phyloP scores from a whole-genome alignment of 352 stramenopile species.

The Pythium apleroticum region DNA sequence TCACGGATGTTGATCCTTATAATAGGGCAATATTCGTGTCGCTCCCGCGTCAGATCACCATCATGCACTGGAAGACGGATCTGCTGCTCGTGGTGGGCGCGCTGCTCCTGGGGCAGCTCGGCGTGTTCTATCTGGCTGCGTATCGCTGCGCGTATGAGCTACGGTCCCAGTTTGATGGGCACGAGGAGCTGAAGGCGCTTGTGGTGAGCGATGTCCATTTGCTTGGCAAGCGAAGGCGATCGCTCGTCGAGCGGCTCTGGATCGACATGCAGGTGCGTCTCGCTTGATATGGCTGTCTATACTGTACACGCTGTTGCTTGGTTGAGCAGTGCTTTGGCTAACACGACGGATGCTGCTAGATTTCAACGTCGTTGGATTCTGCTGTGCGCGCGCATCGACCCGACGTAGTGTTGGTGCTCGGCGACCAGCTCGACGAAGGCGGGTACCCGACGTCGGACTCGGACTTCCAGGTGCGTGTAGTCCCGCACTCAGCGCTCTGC shows the following conservation, averaged over 20 bases:
- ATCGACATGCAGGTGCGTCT: slow-evolving; percentile 63
- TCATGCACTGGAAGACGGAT: slow-evolving; percentile 17
- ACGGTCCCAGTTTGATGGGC: too few relatives aligned
- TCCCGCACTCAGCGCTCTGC: neutral
- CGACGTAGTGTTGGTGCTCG: slow-evolving; percentile 60
- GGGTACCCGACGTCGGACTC: slow-evolving; percentile 42
- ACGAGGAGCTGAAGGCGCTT: slow-evolving; percentile 37
- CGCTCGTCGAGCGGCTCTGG: slow-evolving; percentile 58
- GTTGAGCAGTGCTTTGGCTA: neutral
- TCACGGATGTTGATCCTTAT: neutral
- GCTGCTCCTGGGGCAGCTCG: slow-evolving; percentile 44
- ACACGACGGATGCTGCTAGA: slow-evolving; percentile 19
- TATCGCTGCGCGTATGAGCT: slow-evolving; percentile 10
- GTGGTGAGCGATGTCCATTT: slow-evolving; percentile 76
- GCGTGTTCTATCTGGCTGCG: slow-evolving; percentile 66
- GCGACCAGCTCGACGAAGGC: slow-evolving; percentile 79
- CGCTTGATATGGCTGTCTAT: neutral
- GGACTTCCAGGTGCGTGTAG: slow-evolving; percentile 46
- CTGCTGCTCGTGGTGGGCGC: slow-evolving; percentile 22
- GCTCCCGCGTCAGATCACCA: neutral
- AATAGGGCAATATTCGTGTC: neutral
- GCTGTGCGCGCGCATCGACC: slow-evolving; percentile 54
- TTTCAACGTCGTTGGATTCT: slow-evolving; percentile 34
- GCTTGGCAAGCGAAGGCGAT: slow-evolving; percentile 63
- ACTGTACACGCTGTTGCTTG: too few relatives aligned